Base-by-base conservation (phyloP, 805 yeast genomes). In the Wickerhamiella hasegawae region DNA sequence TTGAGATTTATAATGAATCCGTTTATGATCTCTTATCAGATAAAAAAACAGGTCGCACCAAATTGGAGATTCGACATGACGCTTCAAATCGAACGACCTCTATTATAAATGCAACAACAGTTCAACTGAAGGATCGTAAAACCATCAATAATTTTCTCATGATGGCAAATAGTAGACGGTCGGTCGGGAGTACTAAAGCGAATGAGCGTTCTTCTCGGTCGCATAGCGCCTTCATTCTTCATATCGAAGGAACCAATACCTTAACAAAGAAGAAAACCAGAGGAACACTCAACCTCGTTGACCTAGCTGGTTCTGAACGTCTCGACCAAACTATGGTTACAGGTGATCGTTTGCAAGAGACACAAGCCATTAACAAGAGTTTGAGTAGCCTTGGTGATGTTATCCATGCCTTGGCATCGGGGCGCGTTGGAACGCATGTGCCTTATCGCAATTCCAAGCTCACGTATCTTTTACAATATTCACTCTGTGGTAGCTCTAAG, bases 271-370 rank as follows among this genome's bases (percentile, higher is more conserved):
- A 69, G 20, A 40, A 42, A 1, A 54, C 67, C 1, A 47, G 57
- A 12, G 90, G 95, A 9, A 65, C 69, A 2, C 59, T 87, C 38
- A 85, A 87, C 49, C 59, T 87, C 36, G 73, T 90, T 33, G 98
- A 87, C 57, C 62, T 87, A 37, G 98, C 98, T 0, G 98, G 98
- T 2, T 82, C 94, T 0, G 98, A 87, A 58, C 63, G 97, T 38
- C 61, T 85, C 12, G 55, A 74, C 8, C 65, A 69, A 14, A 79
- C 94, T 0, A 79, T 75, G 47, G 92, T 73, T 0, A 67, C 69
- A 1, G 96, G 96, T 0, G 80, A 75, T 10, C 58, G 96, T 33
- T 59, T 87, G 19, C 69, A 70, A 43, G 98, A 87, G 54, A 85
- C 97, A 0, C 87, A 79, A 48, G 71, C 84, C 6, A 87, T 87